Conservation (phyloP, 2,329 filamentous ascomycete species). For the Seiridium unicorne region DNA sequence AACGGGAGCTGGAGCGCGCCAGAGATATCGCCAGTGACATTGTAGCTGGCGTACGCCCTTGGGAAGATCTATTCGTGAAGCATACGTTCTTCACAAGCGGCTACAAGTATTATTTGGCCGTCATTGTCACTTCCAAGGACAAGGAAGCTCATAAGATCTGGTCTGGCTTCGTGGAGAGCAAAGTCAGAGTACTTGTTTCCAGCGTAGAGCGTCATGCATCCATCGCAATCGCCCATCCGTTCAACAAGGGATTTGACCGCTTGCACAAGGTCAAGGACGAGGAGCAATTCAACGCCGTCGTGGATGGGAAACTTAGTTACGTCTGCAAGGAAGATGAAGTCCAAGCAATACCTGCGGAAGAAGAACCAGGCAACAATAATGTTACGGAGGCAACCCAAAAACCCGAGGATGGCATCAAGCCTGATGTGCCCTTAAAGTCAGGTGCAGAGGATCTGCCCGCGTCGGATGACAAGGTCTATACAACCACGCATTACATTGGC, state of each 20-base stretch:
- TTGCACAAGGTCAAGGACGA: slow-evolving; percentile 66
- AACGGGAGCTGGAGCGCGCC: slow-evolving; percentile 77
- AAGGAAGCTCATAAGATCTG: slow-evolving; percentile 84
- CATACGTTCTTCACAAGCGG: slow-evolving; percentile 91
- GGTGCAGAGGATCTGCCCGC: slow-evolving; percentile 23
- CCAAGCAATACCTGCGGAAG: not conserved
- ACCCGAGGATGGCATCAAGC: slow-evolving; percentile 10
- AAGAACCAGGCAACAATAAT: slow-evolving; percentile 13
- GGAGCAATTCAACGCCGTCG: slow-evolving; percentile 49
- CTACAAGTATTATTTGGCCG: slow-evolving; percentile 93
- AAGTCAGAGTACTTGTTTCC: slow-evolving; percentile 80
- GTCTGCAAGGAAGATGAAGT: slow-evolving; percentile 32
- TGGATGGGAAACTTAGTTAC: slow-evolving; percentile 50
- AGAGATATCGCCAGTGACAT: slow-evolving; percentile 78
- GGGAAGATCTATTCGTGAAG: slow-evolving; percentile 85
- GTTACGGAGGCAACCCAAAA: slow-evolving; percentile 14
- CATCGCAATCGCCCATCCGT: slow-evolving; percentile 83
- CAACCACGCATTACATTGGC: slow-evolving; percentile 92
- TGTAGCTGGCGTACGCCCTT: slow-evolving; percentile 70
- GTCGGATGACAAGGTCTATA: slow-evolving; percentile 60
- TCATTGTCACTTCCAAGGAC: slow-evolving; percentile 77
- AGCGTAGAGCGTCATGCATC: slow-evolving; percentile 78
- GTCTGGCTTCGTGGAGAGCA: slow-evolving; percentile 92
- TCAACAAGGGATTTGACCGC: slow-evolving; percentile 89
- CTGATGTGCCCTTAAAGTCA: slow-evolving; percentile 14